Conservation (phyloP, 148 eudicot genomes). For the Hydrangea macrophylla region DNA sequence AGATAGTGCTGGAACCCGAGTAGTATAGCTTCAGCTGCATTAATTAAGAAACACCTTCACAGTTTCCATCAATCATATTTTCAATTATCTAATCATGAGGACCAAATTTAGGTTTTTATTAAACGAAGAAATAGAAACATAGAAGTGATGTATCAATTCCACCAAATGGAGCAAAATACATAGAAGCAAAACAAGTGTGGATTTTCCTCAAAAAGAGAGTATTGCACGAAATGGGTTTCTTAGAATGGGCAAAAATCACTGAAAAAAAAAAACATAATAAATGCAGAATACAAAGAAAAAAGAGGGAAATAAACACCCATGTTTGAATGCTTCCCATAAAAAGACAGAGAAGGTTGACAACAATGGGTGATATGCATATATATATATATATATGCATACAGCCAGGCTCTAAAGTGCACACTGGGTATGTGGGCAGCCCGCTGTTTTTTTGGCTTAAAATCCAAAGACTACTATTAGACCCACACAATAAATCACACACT, state of each 20-base stretch:
- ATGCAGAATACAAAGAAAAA: neutral
- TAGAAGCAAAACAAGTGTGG: neutral
- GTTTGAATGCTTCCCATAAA: no score
- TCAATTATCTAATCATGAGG: neutral
- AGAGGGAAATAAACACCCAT: no score
- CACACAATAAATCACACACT: no score
- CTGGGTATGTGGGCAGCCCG: no score
- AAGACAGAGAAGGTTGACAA: no score
- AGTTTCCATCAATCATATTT: neutral
- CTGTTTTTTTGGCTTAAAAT: no score
- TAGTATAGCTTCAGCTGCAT: conserved; percentile 75
- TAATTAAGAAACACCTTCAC: neutral
- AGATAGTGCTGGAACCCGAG: conserved; percentile 91
- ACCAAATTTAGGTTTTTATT: neutral
- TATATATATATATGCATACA: no score
- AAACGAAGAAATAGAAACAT: neutral
- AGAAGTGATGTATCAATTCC: neutral
- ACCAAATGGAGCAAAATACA: neutral
- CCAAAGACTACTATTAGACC: no score
- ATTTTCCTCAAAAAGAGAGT: neutral
- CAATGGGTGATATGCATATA: no score
- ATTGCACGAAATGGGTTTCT: neutral
- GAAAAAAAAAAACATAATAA: neutral
- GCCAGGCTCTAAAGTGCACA: no score
- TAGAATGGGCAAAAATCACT: neutral